A percentile compares a stretch with the other conserved stretches of the same genome.
phyloP scores from a whole-genome alignment of 108 stramenopile genomes.

The Skeletonema marinoi region DNA sequence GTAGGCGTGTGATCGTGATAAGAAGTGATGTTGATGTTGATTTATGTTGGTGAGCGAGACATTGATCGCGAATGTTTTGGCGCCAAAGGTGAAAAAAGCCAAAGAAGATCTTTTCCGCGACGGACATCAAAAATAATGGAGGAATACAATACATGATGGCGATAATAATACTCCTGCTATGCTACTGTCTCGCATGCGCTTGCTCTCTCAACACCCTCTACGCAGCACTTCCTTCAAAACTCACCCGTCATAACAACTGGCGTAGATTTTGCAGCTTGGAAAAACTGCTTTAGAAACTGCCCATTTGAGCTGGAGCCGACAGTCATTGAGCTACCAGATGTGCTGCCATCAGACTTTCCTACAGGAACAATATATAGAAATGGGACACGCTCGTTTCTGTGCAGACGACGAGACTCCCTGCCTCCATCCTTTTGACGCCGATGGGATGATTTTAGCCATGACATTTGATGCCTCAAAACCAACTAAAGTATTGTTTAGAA shows the following conservation, averaged over 20 bases:
- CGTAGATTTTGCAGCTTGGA: constrained; percentile 13
- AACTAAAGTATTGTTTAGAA: constrained; percentile 39
- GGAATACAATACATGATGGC: no score
- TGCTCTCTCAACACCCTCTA: not conserved
- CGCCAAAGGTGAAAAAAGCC: no score
- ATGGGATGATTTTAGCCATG: constrained; percentile 40
- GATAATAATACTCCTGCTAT: no score
- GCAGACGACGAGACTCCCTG: constrained; percentile 29
- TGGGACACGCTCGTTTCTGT: constrained; percentile 44
- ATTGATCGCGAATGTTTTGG: no score
- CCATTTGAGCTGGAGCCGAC: constrained; percentile 13
- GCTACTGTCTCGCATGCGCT: no score
- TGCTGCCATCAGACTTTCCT: constrained; percentile 46
- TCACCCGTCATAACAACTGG: constrained; percentile 5
- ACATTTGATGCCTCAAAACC: constrained; percentile 30
- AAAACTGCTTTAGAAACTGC: constrained; percentile 8
- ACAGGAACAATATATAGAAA: constrained; percentile 53
- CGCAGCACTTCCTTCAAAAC: not conserved
- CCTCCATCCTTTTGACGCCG: constrained; percentile 47
- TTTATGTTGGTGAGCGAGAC: no score
- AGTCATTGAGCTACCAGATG: not conserved
- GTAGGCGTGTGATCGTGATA: no score
- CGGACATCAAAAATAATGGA: no score
- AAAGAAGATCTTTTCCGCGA: no score
- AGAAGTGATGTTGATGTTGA: no score